phyloP scores from a whole-genome alignment of 169 alveolate genomes.

The Babesia bovis region DNA sequence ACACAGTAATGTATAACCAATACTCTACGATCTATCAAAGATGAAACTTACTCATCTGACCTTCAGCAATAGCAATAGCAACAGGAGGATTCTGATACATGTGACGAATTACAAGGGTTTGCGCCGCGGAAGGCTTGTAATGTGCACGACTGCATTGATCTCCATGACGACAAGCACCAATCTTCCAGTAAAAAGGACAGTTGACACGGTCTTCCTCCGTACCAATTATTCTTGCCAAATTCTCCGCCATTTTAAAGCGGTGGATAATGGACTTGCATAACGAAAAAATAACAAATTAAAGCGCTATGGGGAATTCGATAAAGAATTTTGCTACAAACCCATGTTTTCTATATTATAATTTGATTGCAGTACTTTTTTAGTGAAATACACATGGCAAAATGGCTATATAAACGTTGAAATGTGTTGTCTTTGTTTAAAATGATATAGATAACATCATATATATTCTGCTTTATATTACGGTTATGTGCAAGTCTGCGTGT shows the following conservation, averaged over 20 bases:
- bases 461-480: no score
- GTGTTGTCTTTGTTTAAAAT: no score
- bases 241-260: slow-evolving; percentile 93
- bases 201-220: slow-evolving; percentile 99
- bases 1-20: no score
- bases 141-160: slow-evolving; percentile 99
- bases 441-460: no score
- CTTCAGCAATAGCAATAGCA: slow-evolving; percentile 98
- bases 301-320: slow-evolving; percentile 10
- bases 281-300: background rate
- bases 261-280: background rate
- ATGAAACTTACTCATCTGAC: slow-evolving; percentile 83
- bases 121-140: slow-evolving; percentile 95
- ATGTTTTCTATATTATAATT: background rate
- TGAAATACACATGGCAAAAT: background rate
- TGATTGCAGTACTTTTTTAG: background rate
- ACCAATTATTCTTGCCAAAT: slow-evolving; percentile 95
- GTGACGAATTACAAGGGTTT: slow-evolving; percentile 94
- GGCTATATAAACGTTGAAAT: background rate
- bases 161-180: slow-evolving; percentile 99
- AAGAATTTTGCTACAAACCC: background rate
- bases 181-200: slow-evolving; percentile 99
- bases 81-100: slow-evolving; percentile 98
- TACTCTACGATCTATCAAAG: no score
- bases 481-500: no score